Evolutionary conservation across 331 rosid species (phyloP), one percentile per base, ranked within the genome.

Genomic region (Acacia concinna): DNA sequence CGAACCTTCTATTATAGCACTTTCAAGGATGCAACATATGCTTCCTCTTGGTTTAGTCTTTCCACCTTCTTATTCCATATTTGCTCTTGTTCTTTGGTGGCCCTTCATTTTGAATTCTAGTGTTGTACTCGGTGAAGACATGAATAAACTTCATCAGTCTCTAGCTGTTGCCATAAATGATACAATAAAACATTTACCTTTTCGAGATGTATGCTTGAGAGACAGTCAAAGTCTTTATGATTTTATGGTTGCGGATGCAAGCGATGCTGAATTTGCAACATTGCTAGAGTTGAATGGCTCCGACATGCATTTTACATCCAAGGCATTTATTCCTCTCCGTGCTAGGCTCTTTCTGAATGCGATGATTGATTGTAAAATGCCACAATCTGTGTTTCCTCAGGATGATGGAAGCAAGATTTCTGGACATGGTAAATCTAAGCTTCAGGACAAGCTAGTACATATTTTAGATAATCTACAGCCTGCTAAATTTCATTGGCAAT

Each of bases 401-500:
- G 89, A 82, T 57, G 91, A 89, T 70, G 91, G 87, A 78, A 86
- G 78, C 82, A 84, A 86, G 76, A 68, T 73, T 74, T 86, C 87
- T 75, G 93, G 92, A 75, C 88, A 52, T 44, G 87, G 92, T 40
- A 93, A 90, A 71, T 77, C 88, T 35, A 90, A 86, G 84, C 91
- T 92, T 78, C 81, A 83, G 79, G 97, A 88, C 71, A 90, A 91
- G 90, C 88, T 94, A 82, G 91, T 92, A 10, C 83, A 82, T 81
- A 86, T 89, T 74, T 82, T 94, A 81, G 98, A 92, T 86, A 76
- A 87, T 73, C 84, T 94, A 83, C 98, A 94, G 76, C 95, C 91
- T 75, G 97, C 98, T 21, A 94, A 92, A 78, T 91, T 94, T 65
- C 98, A 91, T 80, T 94, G 98, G 98, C 98, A 94, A 79, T 94